These are phyloP conservation scores for Sideroxylon spinosum DNA, from an alignment of 179 eudicot species.

Conservation along the genomic window DNA sequence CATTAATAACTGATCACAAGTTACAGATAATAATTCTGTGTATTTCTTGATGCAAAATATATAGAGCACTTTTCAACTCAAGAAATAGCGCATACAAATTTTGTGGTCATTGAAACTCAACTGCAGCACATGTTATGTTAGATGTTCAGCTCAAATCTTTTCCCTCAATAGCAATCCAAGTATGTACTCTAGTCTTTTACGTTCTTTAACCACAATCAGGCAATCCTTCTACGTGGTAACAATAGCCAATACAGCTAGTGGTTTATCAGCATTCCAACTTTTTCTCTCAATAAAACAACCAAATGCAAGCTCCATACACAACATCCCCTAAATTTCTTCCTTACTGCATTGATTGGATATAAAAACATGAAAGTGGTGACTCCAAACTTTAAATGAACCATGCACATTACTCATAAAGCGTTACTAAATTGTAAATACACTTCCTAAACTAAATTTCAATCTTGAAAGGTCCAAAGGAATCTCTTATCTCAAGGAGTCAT, in stretches of 20 bases:
- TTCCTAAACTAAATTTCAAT: too few species aligned
- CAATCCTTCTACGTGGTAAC: not conserved
- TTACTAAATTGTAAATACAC: not conserved
- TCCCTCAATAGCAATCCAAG: not conserved
- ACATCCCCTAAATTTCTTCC: not conserved
- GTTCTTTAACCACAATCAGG: not conserved
- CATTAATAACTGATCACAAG: not conserved
- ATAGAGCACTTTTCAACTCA: not conserved
- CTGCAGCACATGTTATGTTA: not conserved
- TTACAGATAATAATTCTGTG: not conserved
- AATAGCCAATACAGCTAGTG: not conserved
- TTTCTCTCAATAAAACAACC: not conserved
- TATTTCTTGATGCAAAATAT: not conserved
- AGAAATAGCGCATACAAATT: not conserved
- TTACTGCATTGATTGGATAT: not conserved
- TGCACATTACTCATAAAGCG: not conserved
- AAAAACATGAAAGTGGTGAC: constrained; percentile 2
- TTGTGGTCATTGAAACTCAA: not conserved
- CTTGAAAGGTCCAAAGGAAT: too few species aligned
- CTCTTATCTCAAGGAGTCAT: too few species aligned
- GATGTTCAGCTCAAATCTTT: not conserved
- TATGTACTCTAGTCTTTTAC: not conserved
- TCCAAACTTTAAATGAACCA: not conserved
- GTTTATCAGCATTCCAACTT: not conserved
- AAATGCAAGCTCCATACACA: not conserved